phyloP scores from a whole-genome alignment of 257 asterid species.

The Fraxinus excelsior region DNA sequence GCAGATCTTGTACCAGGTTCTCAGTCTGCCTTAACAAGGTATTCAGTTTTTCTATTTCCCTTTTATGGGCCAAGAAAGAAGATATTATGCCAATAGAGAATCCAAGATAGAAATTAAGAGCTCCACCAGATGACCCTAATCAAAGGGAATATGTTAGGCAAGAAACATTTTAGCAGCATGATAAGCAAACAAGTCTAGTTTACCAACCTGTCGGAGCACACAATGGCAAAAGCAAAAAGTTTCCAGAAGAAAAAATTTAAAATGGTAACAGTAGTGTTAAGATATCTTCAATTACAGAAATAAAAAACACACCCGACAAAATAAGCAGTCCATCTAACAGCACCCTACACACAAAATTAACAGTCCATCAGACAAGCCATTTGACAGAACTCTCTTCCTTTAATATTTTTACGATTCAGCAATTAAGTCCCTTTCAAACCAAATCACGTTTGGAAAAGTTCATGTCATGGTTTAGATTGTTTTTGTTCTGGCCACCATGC shows the following conservation, averaged over 20 bases:
- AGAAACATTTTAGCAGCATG: conserved; percentile 7
- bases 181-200: not conserved
- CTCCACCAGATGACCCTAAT: conserved; percentile 61
- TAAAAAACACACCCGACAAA: not conserved
- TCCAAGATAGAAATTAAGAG: conserved; percentile 64
- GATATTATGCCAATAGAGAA: conserved; percentile 65
- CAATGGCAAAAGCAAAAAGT: conserved; percentile 5
- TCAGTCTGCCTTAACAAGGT: conserved; percentile 61
- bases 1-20: conserved; percentile 87
- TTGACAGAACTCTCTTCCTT: not conserved
- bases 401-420: not conserved
- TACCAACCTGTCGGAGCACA: not conserved
- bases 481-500: not conserved
- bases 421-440: not conserved
- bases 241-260: conserved; percentile 2
- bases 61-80: conserved; percentile 55
- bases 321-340: not conserved
- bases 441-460: not conserved
- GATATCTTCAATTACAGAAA: not conserved
- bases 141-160: conserved; percentile 31
- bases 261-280: not conserved
- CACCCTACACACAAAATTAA: not conserved
- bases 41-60: conserved; percentile 60
- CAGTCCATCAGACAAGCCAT: not conserved
- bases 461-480: not conserved